Base-by-base conservation (phyloP, 208 protist genomes). In the Borovskyia barvae region DNA sequence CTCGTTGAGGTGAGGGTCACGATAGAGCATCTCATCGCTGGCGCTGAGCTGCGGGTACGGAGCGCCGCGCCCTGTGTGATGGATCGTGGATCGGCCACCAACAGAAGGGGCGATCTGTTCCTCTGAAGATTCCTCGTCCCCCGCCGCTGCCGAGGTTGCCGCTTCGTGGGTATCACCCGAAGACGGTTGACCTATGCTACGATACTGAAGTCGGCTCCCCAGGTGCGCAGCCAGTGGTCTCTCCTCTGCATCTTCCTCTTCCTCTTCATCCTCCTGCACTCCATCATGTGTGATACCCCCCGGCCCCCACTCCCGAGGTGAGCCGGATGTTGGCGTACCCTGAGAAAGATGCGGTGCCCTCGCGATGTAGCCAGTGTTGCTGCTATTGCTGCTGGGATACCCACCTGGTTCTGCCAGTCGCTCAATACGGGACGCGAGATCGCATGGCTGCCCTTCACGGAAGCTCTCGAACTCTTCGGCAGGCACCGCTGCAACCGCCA, bases 401-500 rank as follows among this genome's bases (percentile, higher is more conserved):
- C 3, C 37, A 32, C 60, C 60, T 2, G 42, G 59, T 25, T 41
- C 30, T 12, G 61, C 61, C 20, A 74, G 48, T 0, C 45, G 58
- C 54, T 74, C 72, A 22, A 74, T 70, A 6, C 61, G 55, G 19
- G 42, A 45, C 11, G 66, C 66, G 6, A 42, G 50, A 6, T 56
- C 45, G 39, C 30, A 53, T 2, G 48, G 26, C 12, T 24, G 29
- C 12, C 9, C 54, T 15, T 70, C 72, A 17, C 37, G 61, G 39
- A 79, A 79, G 45, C 72, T 79, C 14, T 79, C 72, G 8, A 79
- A 79, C 32, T 79, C 60, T 19, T 51, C 49, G 1, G 47, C 53
- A 0, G 59, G 60, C 35, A 65, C 66, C 0, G 66, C 72, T 5
- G 54, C 47, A 4, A 72, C 56, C 20, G 73, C 66, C 28, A 75